These are phyloP conservation scores for Neocucurbitaria cava DNA, from an alignment of 2,329 filamentous ascomycete species.

Conservation along the genomic window DNA sequence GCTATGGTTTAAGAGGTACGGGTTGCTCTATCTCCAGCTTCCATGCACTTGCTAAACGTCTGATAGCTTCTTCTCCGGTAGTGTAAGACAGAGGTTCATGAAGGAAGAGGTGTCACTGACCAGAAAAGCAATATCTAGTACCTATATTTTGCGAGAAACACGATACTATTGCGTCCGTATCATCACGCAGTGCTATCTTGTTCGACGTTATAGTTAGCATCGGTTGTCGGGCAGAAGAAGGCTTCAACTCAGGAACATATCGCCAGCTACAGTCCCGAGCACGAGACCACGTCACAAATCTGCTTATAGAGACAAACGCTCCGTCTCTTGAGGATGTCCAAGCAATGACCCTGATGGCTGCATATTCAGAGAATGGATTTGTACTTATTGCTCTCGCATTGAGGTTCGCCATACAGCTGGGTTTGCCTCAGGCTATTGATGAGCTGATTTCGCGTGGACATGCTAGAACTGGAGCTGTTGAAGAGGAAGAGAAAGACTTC, in stretches of 20 bases:
- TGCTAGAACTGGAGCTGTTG: not conserved
- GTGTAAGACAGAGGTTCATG: conserved; percentile 18
- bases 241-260: conserved; percentile 49
- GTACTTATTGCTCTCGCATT: conserved; percentile 59
- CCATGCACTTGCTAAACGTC: conserved; percentile 1
- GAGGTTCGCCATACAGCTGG: conserved; percentile 59
- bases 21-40: not conserved
- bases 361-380: conserved; percentile 61
- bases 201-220: conserved; percentile 61
- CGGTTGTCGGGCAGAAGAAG: conserved; percentile 58
- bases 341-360: conserved; percentile 59
- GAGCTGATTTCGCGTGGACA: conserved; percentile 48
- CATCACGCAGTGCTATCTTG: conserved; percentile 57
- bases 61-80: conserved; percentile 41
- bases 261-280: conserved; percentile 40
- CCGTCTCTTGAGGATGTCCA: conserved; percentile 59
- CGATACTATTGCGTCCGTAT: conserved; percentile 57
- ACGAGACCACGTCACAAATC: conserved; percentile 54
- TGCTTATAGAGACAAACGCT: conserved; percentile 51
- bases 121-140: conserved; percentile 55
- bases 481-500: conserved; percentile 42
- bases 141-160: conserved; percentile 56
- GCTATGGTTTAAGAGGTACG: conserved; percentile 34
- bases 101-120: not conserved
- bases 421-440: conserved; percentile 49